A percentile compares a stretch with the other conserved stretches of the same genome.
These are phyloP conservation scores for Paracoccidioides lutzii DNA, from an alignment of 2,329 filamentous ascomycete species.

Conservation along the genomic window DNA sequence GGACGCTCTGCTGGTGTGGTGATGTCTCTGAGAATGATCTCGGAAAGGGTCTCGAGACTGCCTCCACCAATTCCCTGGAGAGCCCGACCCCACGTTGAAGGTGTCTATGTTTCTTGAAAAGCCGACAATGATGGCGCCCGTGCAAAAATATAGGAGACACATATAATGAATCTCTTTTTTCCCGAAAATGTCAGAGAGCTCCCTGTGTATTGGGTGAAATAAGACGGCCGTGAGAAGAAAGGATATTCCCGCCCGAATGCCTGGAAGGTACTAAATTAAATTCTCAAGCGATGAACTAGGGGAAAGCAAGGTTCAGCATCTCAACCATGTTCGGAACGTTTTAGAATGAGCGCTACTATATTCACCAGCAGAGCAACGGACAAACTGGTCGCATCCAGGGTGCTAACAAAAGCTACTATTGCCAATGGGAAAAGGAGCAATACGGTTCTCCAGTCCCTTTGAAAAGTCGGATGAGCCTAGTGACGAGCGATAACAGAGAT, in stretches of 20 bases:
- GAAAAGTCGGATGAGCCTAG: not conserved
- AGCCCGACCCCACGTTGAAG: conserved; percentile 33
- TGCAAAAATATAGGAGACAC: conserved; percentile 30
- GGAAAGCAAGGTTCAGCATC: not conserved
- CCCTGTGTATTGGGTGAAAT: conserved; percentile 38
- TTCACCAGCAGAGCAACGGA: conserved; percentile 38
- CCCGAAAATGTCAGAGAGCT: conserved; percentile 42
- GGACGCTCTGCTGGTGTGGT: conserved; percentile 27
- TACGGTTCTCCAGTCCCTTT: conserved; percentile 20
- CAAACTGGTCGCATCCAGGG: conserved; percentile 48
- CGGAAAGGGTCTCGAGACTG: conserved; percentile 28
- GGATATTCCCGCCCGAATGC: conserved; percentile 51
- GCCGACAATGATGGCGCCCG: conserved; percentile 30
- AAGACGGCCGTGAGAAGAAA: conserved; percentile 33
- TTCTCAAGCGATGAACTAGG: conserved; percentile 32
- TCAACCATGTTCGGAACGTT: not conserved
- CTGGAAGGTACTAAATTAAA: conserved; percentile 37
- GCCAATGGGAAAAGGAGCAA: conserved; percentile 37
- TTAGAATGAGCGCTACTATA: not conserved
- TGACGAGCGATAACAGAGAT: not conserved
- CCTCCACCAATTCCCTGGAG: conserved; percentile 35
- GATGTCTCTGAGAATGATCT: conserved; percentile 33
- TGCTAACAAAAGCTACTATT: conserved; percentile 41
- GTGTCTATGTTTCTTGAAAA: conserved; percentile 30
- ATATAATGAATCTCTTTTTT: conserved; percentile 29